Conservation (phyloP, 202 grass and related monocot species). For the Zoysia matrella region DNA sequence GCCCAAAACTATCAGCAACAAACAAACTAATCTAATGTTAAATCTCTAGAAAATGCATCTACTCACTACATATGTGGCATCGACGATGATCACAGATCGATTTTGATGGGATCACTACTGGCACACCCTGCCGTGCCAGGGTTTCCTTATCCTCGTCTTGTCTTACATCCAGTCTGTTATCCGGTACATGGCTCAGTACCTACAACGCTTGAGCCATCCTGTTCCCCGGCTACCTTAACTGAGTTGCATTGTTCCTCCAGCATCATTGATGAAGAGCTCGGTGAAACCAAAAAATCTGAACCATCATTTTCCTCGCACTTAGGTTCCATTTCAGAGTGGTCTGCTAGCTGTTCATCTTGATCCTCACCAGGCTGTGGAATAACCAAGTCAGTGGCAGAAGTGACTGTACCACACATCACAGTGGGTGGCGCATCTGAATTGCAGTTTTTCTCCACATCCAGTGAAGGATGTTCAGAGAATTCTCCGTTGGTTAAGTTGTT, state of each 20-base stretch:
- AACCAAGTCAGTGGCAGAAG: too few species aligned
- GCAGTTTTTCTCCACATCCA: conserved; percentile 35
- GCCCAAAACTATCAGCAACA: neutral
- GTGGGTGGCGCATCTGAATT: conserved; percentile 13
- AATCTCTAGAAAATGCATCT: conserved; percentile 20
- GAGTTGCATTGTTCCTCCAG: neutral
- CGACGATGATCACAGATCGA: conserved; percentile 14
- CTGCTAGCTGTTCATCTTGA: conserved; percentile 40
- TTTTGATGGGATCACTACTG: neutral
- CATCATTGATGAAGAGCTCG: conserved; percentile 1
- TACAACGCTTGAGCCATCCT: neutral
- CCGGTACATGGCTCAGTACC: conserved; percentile 17
- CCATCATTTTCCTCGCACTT: conserved; percentile 34
- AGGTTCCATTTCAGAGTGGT: conserved; percentile 41
- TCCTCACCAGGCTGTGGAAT: too few species aligned
- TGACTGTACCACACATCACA: too few species aligned
- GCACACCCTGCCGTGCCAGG: conserved; percentile 7
- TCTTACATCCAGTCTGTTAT: conserved; percentile 29
- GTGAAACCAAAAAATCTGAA: conserved; percentile 1
- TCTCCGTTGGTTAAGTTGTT: conserved; percentile 28
- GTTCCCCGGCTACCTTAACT: neutral
- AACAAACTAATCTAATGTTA: conserved; percentile 22
- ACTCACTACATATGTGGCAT: conserved; percentile 6
- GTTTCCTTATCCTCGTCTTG: conserved; percentile 25
- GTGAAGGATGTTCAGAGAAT: conserved; percentile 13